A percentile compares a stretch with the other conserved stretches of the same genome.
Conservation (phyloP, 495 filamentous ascomycete species). For the Penicillium roqueforti region DNA sequence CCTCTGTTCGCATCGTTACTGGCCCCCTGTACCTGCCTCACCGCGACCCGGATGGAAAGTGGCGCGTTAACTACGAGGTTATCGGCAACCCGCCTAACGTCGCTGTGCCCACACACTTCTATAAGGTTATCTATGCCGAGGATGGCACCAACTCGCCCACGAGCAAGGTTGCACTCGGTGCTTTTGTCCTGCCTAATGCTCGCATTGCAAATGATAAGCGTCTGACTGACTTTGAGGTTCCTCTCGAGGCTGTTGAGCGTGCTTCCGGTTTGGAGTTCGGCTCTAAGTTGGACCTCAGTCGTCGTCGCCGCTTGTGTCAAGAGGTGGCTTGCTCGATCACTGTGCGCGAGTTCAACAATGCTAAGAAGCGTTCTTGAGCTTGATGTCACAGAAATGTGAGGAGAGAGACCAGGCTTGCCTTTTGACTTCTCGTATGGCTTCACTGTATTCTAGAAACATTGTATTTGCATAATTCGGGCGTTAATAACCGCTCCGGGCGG, state of each 20-base stretch:
- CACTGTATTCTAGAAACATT: constrained; percentile 25
- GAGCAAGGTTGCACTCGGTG: constrained; percentile 82
- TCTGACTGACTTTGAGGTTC: constrained; percentile 87
- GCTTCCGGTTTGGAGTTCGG: constrained; percentile 92
- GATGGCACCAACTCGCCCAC: constrained; percentile 55
- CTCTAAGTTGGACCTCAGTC: constrained; percentile 62
- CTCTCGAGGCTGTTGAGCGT: constrained; percentile 84
- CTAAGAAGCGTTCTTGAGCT: constrained; percentile 23
- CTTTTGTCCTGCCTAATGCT: constrained; percentile 94
- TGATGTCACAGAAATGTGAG: background rate
- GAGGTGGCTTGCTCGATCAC: constrained; percentile 77
- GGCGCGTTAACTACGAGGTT: constrained; percentile 94
- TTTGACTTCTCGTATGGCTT: background rate
- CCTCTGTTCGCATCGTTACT: constrained; percentile 85
- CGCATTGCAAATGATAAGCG: constrained; percentile 81
- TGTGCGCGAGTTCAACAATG: constrained; percentile 67
- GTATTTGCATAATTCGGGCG: constrained; percentile 26
- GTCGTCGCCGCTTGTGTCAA: constrained; percentile 76
- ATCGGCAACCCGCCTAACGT: constrained; percentile 92
- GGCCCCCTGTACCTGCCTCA: constrained; percentile 89
- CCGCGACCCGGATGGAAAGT: constrained; percentile 82
- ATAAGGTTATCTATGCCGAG: constrained; percentile 96
- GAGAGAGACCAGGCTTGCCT: background rate
- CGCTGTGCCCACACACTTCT: constrained; percentile 97
- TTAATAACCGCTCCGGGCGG: constrained; percentile 16